Conservation (phyloP, 306 rosid species). For the Begonia masoniana region DNA sequence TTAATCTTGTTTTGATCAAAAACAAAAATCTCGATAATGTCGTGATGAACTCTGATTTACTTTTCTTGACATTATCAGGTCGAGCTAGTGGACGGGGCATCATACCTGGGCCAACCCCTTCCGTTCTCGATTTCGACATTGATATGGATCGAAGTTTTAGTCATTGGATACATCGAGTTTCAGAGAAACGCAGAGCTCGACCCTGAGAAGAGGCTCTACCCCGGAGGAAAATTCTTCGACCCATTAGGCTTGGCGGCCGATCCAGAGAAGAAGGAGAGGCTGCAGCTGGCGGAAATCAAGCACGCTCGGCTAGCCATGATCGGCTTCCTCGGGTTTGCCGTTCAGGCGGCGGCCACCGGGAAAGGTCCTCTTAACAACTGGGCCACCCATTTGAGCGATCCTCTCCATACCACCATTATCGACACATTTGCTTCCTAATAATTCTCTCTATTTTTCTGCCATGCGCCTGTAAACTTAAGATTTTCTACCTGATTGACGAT, state of each 20-base stretch:
- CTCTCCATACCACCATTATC: slow-evolving; percentile 96
- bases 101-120: slow-evolving; percentile 90
- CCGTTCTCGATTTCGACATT: slow-evolving; percentile 69
- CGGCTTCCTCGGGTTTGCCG: slow-evolving; percentile 77
- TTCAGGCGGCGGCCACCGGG: slow-evolving; percentile 80
- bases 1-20: not conserved
- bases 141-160: slow-evolving; percentile 81
- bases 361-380: slow-evolving; percentile 96
- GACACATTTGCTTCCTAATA: slow-evolving; percentile 42
- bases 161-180: slow-evolving; percentile 89
- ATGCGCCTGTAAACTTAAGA: no score
- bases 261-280: slow-evolving; percentile 72
- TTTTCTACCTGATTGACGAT: no score
- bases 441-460: no score
- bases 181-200: slow-evolving; percentile 88
- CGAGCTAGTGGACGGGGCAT: slow-evolving; percentile 82
- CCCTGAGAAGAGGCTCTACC: slow-evolving; percentile 85
- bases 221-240: slow-evolving; percentile 89
- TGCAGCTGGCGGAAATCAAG: slow-evolving; percentile 84
- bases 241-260: slow-evolving; percentile 66
- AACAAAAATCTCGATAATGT: not conserved
- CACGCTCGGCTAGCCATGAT: slow-evolving; percentile 95
- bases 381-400: slow-evolving; percentile 98
- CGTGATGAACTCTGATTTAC: not conserved
- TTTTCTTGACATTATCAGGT: slow-evolving; percentile 33